These are phyloP conservation scores for Fusarium sp. DNA, from an alignment of 2,329 filamentous ascomycete genomes.

Conservation along the genomic window DNA sequence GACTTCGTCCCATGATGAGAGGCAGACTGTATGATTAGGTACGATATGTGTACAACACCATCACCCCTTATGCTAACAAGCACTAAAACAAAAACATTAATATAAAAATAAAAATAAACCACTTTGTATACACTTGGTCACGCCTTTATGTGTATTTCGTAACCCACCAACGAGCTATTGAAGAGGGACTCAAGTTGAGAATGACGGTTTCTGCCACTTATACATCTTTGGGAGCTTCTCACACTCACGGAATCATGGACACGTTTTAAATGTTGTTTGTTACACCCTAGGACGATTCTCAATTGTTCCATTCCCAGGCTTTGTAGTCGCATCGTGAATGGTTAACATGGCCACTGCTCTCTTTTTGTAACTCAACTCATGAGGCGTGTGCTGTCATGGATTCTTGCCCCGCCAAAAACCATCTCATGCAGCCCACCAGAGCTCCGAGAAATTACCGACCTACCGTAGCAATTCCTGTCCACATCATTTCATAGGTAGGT, in stretches of 20 bases:
- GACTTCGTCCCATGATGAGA: constrained; percentile 11
- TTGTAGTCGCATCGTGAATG: background rate
- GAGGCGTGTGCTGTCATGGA: constrained; percentile 26
- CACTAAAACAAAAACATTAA: background rate
- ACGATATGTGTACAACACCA: constrained; percentile 8
- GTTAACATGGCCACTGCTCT: background rate
- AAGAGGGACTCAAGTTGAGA: background rate
- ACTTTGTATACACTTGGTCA: background rate
- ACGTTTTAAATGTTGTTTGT: background rate
- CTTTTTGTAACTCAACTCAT: constrained; percentile 4
- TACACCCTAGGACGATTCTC: background rate
- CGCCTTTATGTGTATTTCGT: background rate
- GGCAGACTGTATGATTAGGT: constrained; percentile 25
- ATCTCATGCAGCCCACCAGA: constrained; percentile 39
- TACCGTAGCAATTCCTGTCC: constrained; percentile 45
- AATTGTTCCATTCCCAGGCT: background rate
- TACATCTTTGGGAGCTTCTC: background rate
- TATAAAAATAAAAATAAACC: background rate
- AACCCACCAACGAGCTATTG: background rate
- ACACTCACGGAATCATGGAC: background rate
- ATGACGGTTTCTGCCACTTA: background rate
- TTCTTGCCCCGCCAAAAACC: constrained; percentile 41
- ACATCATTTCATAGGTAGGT: constrained; percentile 33
- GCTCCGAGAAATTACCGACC: constrained; percentile 48
- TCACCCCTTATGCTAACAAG: background rate